Base-by-base conservation (phyloP, 352 stramenopile genomes). In the Globisporangium lucens region DNA sequence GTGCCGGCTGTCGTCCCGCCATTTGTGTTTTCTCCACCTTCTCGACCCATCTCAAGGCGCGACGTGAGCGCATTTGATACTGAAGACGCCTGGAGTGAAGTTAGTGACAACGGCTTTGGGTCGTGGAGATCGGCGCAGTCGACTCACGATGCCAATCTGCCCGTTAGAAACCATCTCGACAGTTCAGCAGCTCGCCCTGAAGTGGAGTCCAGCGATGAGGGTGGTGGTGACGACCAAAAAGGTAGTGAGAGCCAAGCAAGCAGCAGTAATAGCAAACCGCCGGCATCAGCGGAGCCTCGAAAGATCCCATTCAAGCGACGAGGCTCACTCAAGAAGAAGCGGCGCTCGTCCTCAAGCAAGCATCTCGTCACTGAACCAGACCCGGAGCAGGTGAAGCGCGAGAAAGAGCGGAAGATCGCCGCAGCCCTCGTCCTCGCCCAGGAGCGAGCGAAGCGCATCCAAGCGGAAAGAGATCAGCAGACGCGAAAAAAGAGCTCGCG, bases 381-480 rank as follows among this genome's bases (percentile, higher is more conserved):
- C 6, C 20, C 56, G 43, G 72, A 73, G 20, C 43, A 53, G 33
- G 12, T 73, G 24, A 67, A 53, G 15, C 68, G 72, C 20, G 56
- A 56, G 24, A 84, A 74, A 43, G 72, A 70, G 1, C 67, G 72
- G n/a, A 83, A 80, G 29, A 62, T 86, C 8, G 72, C 70, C 2
- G 69, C 69, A n/a, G 74, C 76, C 0, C n/a, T 86, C 1, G 61
- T 47, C 1, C 52, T 78, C 9, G 75, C 78, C 15, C 72, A 86
- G 59, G 72, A 86, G 33, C 78, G 78, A 1, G 75, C 75, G 0
- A 71, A 68, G 13, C 62, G 69, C 2, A 71, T 80, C 61, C 63
- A 77, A 55, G 59, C 75, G 2, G 72, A 79, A 2, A 55, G 71
- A 12, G 53, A 72, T 20, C 76, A 82, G n/a, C 47, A 68, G 4